phyloP scores from a whole-genome alignment of 495 filamentous ascomycete species.

The Aspergillus biplanus region DNA sequence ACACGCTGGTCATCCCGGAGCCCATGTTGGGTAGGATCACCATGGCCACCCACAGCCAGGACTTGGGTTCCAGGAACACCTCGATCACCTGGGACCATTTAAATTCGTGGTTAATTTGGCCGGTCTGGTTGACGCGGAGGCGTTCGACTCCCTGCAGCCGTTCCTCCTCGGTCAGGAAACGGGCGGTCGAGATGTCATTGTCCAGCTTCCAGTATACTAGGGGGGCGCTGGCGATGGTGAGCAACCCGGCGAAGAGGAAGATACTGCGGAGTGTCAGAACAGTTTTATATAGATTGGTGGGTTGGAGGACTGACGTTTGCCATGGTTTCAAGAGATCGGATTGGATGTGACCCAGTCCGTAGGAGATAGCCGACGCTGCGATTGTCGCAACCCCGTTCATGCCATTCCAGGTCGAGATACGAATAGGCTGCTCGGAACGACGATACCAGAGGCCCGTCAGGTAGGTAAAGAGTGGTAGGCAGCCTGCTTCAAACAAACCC shows the following conservation, averaged over 20 bases:
- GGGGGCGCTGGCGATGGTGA: constrained; percentile 52
- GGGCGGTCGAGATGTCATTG: constrained; percentile 54
- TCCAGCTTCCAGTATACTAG: constrained; percentile 49
- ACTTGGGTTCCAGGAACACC: constrained; percentile 46
- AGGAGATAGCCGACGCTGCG: constrained; percentile 48
- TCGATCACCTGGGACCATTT: constrained; percentile 49
- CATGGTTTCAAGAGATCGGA: constrained; percentile 50
- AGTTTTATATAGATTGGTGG: too few relatives aligned
- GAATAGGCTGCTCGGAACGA: constrained; percentile 56
- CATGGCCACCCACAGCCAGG: constrained; percentile 52
- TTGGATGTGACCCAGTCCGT: constrained; percentile 59
- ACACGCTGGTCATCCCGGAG: constrained; percentile 40
- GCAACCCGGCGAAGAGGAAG: constrained; percentile 39
- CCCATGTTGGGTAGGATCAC: constrained; percentile 52
- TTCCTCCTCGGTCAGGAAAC: constrained; percentile 62
- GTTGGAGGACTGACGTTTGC: constrained; percentile 45
- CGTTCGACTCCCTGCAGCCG: constrained; percentile 62
- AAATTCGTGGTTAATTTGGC: constrained; percentile 50
- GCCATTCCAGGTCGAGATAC: constrained; percentile 56
- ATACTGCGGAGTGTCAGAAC: too few relatives aligned
- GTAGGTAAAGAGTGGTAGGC: constrained; percentile 57
- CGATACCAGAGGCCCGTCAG: constrained; percentile 61
- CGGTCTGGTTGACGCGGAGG: constrained; percentile 65
- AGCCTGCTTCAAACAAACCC: constrained; percentile 57
- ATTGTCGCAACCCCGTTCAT: constrained; percentile 54